Base-by-base conservation (phyloP, 148 eudicot species). In the Spergularia bocconei region DNA sequence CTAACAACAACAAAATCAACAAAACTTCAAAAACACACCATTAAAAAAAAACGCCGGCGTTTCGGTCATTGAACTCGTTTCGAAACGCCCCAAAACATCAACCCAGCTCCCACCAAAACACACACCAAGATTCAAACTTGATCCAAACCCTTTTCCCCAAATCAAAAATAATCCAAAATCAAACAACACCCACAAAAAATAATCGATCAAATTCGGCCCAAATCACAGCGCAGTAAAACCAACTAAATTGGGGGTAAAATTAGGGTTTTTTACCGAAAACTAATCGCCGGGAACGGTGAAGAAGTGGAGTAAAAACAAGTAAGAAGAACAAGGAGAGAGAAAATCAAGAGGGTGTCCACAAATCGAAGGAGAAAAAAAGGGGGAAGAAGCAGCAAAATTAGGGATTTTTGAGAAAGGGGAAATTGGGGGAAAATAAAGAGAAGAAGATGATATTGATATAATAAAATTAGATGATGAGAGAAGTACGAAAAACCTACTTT, bases 401-500 rank as follows among this genome's bases (percentile, higher is more conserved):
- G 72, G 72, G 72, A 69, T 69, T 69, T 52, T 25, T 23, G n/a
- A 69, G 60, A 69, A 69, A 47, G 69, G 72, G 12, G 8, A 51
- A 62, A 62, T 62, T 62, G 66, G 66, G 38, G 69, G 15, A 65
- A 20, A 65, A 65, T 1, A 51, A 68, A 23, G 6, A 20, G 39
- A 17, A 17, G 54, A 52, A 69, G 13, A 50, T 29, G 36, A 29
- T 29, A 29, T 29, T 29, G 36, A 29, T 0, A 29, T 29, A 69
- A 6, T 51, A 67, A 19, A 14, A 17, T 21, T 6, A 44, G 55
- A 48, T 13, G 71, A 68, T 21, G 60, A 53, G 60, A 69, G 72
- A 69, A 69, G 72, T 69, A 25, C 19, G 33, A 69, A 69, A 69
- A 69, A 69, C 72, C 72, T 69, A 69, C 72, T 69, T 69, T 69